Conservation (phyloP, 169 alveolate species). For the Plasmodium sp. region DNA sequence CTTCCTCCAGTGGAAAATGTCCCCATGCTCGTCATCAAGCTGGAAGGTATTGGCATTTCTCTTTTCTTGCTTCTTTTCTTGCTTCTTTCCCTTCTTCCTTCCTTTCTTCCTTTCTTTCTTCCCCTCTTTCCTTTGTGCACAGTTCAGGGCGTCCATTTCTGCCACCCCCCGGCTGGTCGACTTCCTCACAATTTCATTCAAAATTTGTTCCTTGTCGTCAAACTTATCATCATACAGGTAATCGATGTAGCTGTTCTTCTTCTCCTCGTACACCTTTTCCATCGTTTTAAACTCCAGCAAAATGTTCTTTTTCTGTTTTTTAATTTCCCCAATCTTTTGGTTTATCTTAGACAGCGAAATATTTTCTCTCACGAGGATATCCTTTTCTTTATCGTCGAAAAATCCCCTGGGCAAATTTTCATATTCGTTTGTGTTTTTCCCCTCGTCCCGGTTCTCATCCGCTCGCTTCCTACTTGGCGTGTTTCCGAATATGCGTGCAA, state of each 20-base stretch:
- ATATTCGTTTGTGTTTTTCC: not conserved
- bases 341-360: conserved; percentile 22
- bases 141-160: not conserved
- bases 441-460: not conserved
- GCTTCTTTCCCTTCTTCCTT: not conserved
- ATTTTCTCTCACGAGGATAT: conserved; percentile 49
- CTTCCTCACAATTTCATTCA: conserved; percentile 31
- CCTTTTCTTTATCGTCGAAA: conserved; percentile 66
- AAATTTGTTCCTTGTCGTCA: conserved; percentile 44
- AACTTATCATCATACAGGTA: conserved; percentile 59
- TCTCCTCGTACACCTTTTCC: conserved; percentile 38
- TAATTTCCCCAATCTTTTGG: conserved; percentile 41
- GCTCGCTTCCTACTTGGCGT: not conserved
- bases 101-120: not conserved
- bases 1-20: conserved; percentile 53
- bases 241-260: conserved; percentile 46
- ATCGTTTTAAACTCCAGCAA: conserved; percentile 18
- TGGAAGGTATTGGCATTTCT: not conserved
- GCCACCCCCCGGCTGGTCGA: not conserved
- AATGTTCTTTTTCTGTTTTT: conserved; percentile 31
- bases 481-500: not conserved
- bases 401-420: conserved; percentile 42
- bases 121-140: not conserved
- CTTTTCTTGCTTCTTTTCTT: not conserved
- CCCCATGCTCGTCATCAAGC: not conserved